Conservation (phyloP, 2,329 filamentous ascomycete species). For the Fusarium pininemorale region DNA sequence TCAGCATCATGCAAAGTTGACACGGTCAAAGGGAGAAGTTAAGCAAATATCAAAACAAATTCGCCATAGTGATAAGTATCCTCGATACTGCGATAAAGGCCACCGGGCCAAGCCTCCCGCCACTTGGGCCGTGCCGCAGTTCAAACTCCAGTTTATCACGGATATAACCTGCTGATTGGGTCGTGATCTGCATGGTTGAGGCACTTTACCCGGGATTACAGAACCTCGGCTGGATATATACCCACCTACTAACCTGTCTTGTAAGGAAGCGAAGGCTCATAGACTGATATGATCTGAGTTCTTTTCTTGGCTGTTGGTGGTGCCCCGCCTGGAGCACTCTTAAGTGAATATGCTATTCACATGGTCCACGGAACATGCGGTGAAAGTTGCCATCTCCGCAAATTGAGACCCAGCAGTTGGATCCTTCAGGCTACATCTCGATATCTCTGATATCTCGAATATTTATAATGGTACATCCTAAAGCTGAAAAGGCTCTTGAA, state of each 20-base stretch:
- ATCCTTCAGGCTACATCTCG: neutral
- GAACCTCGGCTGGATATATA: neutral
- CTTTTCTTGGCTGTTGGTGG: neutral
- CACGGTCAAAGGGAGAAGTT: neutral
- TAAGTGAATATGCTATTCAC: constrained; percentile 14
- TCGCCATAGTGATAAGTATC: neutral
- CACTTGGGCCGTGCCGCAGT: neutral
- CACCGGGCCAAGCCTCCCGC: neutral
- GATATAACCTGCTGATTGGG: neutral
- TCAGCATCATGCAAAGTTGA: neutral
- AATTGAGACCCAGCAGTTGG: neutral
- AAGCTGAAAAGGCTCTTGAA: constrained; percentile 40
- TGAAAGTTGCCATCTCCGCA: neutral
- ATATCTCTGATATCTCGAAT: neutral
- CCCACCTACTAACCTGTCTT: constrained; percentile 2
- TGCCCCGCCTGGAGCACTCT: constrained; percentile 16
- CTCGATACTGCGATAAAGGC: neutral
- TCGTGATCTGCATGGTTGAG: neutral
- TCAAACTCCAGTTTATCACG: neutral
- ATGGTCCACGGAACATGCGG: neutral
- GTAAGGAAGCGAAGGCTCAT: neutral
- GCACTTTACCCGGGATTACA: neutral
- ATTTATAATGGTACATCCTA: constrained; percentile 31
- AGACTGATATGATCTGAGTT: neutral
- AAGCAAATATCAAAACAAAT: neutral